Evolutionary conservation across 2,329 filamentous ascomycete genomes (phyloP).

Genomic region (Nemania bipapillata): DNA sequence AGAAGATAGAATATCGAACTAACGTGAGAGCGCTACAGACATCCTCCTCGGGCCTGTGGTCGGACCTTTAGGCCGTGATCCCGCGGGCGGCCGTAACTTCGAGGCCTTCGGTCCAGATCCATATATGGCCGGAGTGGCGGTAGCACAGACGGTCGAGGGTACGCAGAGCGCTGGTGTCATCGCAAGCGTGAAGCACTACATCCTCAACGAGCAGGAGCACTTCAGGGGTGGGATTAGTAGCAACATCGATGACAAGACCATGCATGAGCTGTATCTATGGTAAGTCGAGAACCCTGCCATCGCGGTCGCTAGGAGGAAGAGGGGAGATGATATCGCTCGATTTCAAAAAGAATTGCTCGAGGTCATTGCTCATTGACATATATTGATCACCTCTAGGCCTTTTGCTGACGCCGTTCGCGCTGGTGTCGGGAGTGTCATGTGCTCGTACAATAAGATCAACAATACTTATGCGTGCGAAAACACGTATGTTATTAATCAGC

Average conservation of each 20-base stretch:
- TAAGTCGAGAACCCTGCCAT: conserved; percentile 14
- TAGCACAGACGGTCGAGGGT: conserved; percentile 77
- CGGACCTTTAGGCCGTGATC: conserved; percentile 73
- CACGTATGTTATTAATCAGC: conserved; percentile 75
- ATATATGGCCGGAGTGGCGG: conserved; percentile 75
- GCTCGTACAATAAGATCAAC: conserved; percentile 80
- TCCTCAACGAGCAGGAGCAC: conserved; percentile 71
- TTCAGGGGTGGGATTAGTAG: conserved; percentile 49
- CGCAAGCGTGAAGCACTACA: conserved; percentile 79
- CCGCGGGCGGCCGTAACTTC: conserved; percentile 77
- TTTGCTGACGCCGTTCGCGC: conserved; percentile 77
- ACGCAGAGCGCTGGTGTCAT: conserved; percentile 82
- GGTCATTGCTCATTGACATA: not conserved
- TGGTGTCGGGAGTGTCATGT: conserved; percentile 72
- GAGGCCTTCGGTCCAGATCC: conserved; percentile 78
- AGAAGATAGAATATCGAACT: not conserved
- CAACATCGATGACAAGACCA: conserved; percentile 75
- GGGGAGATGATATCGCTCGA: not conserved
- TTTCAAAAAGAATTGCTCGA: not conserved
- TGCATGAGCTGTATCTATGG: conserved; percentile 80
- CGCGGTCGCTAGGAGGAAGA: too few relatives aligned
- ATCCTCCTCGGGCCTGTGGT: conserved; percentile 70
- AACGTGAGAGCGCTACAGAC: conserved; percentile 55
- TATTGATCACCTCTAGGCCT: conserved; percentile 59
- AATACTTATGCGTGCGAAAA: conserved; percentile 84